Evolutionary conservation across 2,329 filamentous ascomycete genomes (phyloP).

Genomic region (Volutella citrinella): DNA sequence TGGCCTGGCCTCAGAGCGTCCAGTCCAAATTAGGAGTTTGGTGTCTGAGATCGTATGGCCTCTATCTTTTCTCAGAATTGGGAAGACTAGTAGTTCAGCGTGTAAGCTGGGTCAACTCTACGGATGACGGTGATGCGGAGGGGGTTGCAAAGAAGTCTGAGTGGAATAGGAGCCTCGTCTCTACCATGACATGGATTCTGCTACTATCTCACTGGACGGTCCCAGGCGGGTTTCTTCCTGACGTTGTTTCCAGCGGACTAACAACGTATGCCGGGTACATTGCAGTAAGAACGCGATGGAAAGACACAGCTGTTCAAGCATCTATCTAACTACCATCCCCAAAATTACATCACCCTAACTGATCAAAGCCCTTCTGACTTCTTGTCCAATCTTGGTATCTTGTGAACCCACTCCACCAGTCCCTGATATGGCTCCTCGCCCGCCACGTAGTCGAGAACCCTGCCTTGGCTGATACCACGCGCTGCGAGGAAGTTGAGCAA

Average conservation of each 20-base stretch:
- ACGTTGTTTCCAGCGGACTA: slow-evolving; percentile 8
- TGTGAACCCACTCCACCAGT: neutral
- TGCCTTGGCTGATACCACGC: neutral
- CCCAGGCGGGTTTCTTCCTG: slow-evolving; percentile 8
- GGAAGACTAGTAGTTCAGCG: slow-evolving; percentile 9
- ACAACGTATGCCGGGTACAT: slow-evolving; percentile 14
- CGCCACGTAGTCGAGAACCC: slow-evolving; percentile 1
- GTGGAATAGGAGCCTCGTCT: slow-evolving; percentile 11
- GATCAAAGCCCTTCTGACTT: too few relatives aligned
- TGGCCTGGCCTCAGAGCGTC: slow-evolving; percentile 4
- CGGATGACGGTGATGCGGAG: neutral
- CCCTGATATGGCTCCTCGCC: slow-evolving; percentile 1
- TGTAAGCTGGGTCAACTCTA: neutral
- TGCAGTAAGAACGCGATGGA: slow-evolving; percentile 11
- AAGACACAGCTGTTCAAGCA: slow-evolving; percentile 1
- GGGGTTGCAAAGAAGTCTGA: neutral
- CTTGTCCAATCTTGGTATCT: too few relatives aligned
- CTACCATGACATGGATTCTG: slow-evolving; percentile 8
- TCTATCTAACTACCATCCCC: too few relatives aligned
- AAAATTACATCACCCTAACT: too few relatives aligned
- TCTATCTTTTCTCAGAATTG: slow-evolving; percentile 10
- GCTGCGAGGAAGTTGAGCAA: slow-evolving; percentile 1
- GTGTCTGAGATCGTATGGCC: slow-evolving; percentile 9
- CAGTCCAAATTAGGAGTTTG: slow-evolving; percentile 11
- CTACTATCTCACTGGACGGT: slow-evolving; percentile 13